phyloP scores from a whole-genome alignment of 176 grass and related monocot genomes.

The Elaeis guineensis region DNA sequence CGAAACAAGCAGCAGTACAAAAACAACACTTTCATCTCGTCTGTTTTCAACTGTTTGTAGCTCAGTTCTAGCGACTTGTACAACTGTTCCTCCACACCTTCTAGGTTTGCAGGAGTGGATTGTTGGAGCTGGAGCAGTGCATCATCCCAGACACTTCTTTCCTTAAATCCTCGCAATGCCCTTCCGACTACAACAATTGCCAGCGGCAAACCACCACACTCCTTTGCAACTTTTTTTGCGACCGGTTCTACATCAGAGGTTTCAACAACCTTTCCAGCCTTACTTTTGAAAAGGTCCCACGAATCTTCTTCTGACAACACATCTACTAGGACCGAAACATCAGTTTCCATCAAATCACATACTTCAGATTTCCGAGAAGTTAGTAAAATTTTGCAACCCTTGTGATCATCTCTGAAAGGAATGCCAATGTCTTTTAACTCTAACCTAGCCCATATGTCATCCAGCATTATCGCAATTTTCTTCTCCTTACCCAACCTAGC shows the following conservation, averaged over 20 bases:
- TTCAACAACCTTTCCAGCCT: constrained; percentile 8
- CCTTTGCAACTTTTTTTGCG: constrained; percentile 5
- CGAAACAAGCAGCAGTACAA: constrained; percentile 20
- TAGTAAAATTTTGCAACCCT: constrained; percentile 20
- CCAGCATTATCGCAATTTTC: constrained; percentile 16
- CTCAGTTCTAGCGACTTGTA: constrained; percentile 20
- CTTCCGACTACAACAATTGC: constrained; percentile 23
- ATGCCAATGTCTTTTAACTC: constrained; percentile 19
- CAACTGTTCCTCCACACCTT: constrained; percentile 11
- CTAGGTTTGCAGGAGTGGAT: neutral
- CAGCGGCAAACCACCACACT: constrained; percentile 19
- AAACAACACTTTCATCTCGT: constrained; percentile 19
- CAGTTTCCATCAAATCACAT: constrained; percentile 14
- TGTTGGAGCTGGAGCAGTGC: constrained; percentile 6
- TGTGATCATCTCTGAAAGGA: constrained; percentile 4
- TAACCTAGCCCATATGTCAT: constrained; percentile 22
- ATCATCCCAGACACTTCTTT: neutral
- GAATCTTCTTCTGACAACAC: constrained; percentile 19
- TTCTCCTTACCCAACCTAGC: constrained; percentile 10
- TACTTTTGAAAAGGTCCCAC: constrained; percentile 26
- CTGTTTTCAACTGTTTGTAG: constrained; percentile 13
- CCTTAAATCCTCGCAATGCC: neutral
- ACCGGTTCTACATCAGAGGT: constrained; percentile 13
- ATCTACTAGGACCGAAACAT: constrained; percentile 12
- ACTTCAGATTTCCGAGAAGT: constrained; percentile 18